Evolutionary conservation across 768 basidiomycete species (phyloP).

Genomic region (Sistotremastrum niveocremeum): DNA sequence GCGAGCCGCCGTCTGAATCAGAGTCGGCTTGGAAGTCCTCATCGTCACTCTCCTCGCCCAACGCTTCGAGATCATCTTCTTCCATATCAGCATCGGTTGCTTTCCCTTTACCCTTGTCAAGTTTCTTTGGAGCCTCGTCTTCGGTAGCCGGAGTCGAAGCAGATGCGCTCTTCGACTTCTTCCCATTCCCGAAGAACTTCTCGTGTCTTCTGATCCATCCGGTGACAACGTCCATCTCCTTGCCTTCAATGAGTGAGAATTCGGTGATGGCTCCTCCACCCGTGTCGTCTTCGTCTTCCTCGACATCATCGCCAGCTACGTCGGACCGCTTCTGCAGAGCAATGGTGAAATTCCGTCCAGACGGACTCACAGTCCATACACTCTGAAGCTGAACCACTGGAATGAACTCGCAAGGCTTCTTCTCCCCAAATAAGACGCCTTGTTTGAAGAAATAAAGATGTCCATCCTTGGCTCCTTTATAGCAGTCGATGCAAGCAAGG

Average conservation of each 20-base stretch:
- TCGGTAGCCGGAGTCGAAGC: neutral
- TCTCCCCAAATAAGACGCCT: constrained; percentile 64
- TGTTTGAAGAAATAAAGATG: constrained; percentile 57
- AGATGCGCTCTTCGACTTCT: neutral
- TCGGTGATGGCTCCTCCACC: constrained; percentile 42
- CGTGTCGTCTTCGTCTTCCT: constrained; percentile 23
- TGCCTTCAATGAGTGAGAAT: constrained; percentile 60
- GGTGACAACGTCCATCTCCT: constrained; percentile 50
- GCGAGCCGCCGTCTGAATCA: constrained; percentile 21
- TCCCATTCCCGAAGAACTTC: constrained; percentile 36
- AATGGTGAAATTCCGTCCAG: constrained; percentile 56
- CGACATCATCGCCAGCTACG: constrained; percentile 6
- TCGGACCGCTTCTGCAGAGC: constrained; percentile 28
- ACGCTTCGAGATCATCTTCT: constrained; percentile 10
- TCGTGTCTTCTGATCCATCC: constrained; percentile 51
- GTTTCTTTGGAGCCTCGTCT: neutral
- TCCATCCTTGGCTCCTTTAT: constrained; percentile 57
- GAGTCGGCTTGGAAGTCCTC: constrained; percentile 15
- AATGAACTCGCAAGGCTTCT: constrained; percentile 71
- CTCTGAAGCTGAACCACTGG: constrained; percentile 37
- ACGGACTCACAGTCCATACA: constrained; percentile 40
- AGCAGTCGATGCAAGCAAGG: constrained; percentile 53
- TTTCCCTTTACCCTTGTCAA: constrained; percentile 3
- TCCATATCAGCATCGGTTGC: constrained; percentile 1
- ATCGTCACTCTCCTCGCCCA: constrained; percentile 20